A percentile compares a stretch with the other conserved stretches of the same genome.
Evolutionary conservation across 148 eudicot genomes (phyloP).

Genomic region (Tetragonia tetragonoides): DNA sequence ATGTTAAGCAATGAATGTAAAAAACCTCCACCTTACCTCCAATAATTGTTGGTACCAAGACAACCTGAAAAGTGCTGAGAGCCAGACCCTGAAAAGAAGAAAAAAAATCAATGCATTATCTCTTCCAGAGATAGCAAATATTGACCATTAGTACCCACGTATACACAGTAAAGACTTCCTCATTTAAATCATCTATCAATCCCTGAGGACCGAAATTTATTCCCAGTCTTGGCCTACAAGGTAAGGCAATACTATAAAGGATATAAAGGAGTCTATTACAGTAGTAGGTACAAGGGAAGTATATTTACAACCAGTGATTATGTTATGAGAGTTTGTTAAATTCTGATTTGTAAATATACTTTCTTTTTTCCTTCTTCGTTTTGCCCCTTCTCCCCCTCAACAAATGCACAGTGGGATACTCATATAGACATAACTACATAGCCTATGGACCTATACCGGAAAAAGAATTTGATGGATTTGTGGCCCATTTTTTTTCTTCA

Average conservation of each 20-base stretch:
- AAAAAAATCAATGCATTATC: not conserved
- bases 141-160: not conserved
- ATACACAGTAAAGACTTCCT: not conserved
- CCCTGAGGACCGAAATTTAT: not conserved
- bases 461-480: not conserved
- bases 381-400: not conserved
- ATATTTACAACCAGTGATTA: not conserved
- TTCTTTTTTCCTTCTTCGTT: not conserved
- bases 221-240: not conserved
- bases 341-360: not conserved
- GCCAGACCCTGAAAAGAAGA: slow-evolving; percentile 78
- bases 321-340: not conserved
- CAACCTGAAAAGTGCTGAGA: slow-evolving; percentile 97
- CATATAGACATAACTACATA: not conserved
- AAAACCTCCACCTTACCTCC: slow-evolving; percentile 63
- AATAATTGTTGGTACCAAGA: slow-evolving; percentile 78
- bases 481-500: not conserved
- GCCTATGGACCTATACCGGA: not conserved
- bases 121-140: not conserved
- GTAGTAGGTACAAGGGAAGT: not conserved
- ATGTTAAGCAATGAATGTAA: slow-evolving; percentile 7
- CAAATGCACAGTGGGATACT: not conserved
- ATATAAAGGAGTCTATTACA: not conserved
- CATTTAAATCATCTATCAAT: not conserved
- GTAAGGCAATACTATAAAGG: not conserved